Conservation (phyloP, 345 rosid species). For the Carallia pectinifolia region DNA sequence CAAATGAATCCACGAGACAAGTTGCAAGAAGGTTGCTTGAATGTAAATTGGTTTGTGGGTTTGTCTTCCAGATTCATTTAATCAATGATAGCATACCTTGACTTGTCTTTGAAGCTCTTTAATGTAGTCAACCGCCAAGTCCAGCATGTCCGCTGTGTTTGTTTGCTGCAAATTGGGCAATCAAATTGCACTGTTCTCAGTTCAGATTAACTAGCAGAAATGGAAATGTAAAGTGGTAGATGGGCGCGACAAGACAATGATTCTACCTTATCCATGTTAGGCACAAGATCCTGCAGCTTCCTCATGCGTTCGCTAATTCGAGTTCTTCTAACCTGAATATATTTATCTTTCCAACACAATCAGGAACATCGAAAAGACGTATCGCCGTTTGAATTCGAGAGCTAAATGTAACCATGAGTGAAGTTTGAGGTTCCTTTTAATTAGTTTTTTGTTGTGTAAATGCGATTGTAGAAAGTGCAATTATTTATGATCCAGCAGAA, state of each 20-base stretch:
- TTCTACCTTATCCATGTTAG: slow-evolving; percentile 93
- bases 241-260: neutral
- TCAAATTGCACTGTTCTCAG: neutral
- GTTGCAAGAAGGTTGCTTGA: neutral
- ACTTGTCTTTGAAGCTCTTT: slow-evolving; percentile 80
- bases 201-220: neutral
- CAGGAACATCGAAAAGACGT: too few species aligned
- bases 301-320: slow-evolving; percentile 95
- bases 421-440: too few species aligned
- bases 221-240: neutral
- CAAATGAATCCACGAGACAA: neutral
- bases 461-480: too few species aligned
- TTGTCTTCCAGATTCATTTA: neutral
- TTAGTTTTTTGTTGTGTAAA: too few species aligned
- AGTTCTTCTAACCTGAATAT: slow-evolving; percentile 77
- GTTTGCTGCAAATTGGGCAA: slow-evolving; percentile 68
- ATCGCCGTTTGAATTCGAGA: too few species aligned
- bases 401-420: too few species aligned
- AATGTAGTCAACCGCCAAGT: slow-evolving; percentile 91
- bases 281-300: slow-evolving; percentile 94
- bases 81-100: slow-evolving; percentile 40
- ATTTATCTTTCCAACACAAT: too few species aligned
- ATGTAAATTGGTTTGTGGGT: neutral
- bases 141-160: slow-evolving; percentile 94
- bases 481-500: too few species aligned